Evolutionary conservation across 208 protist species (phyloP), one percentile per base, ranked within the genome.

Genomic region (Trypanosoma congolense): DNA sequence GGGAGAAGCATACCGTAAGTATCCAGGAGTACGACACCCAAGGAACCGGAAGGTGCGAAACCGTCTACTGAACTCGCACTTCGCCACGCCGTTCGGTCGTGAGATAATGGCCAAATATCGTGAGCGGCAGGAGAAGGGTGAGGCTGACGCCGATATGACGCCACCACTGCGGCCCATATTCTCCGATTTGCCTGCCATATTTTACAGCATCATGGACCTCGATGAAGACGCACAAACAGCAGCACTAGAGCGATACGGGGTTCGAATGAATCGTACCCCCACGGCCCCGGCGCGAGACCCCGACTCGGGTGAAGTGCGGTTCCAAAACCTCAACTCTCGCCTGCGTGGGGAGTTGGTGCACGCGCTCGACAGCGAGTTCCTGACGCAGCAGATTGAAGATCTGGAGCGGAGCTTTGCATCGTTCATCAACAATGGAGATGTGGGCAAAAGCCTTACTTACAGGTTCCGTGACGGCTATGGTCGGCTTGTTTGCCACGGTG

Each of bases 401-500:
- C 59, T 94, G 4, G 83, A 94, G 52, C 75, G 63, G 53, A 52
- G 62, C 58, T 91, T 94, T 53, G 19, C 66, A 12, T 38, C 50
- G 30, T 88, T 79, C 51, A 75, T 91, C 56, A 43, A 47, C n/a
- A 44, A 63, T 38, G 70, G 58, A 40, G 65, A 66, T 24, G 60
- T 57, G n/a, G 47, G 73, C 30, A 73, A 87, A 43, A 65, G 69
- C 19, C 61, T 94, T 1, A 70, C 75, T 46, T 85, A 88, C 45
- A 60, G 69, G 36, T 94, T 91, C 56, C 79, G 78, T 12, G 87
- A 94, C 64, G 87, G 87, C 18, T 94, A 94, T 60, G 83, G 87
- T 19, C 74, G 87, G 6, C 65, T 94, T 6, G 75, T 94, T 4
- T 91, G 83, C 65, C 87, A 94, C 55, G 87, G 83, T 26, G 83